Evolutionary conservation across 495 filamentous ascomycete species (phyloP).

Genomic region (Pseudotulostoma volvatum): DNA sequence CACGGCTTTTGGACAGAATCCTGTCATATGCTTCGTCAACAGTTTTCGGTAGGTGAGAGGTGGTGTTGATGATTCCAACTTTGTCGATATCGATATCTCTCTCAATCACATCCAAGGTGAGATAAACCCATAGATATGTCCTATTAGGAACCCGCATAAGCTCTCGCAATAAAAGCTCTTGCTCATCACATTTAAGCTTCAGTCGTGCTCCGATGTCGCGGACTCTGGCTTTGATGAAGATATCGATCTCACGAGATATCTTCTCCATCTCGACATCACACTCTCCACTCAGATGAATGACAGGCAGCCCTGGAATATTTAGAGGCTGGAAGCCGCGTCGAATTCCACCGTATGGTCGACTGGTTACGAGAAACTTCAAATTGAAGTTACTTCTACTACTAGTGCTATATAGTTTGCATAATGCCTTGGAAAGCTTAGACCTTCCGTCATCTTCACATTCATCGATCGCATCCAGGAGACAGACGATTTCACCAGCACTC

Average conservation of each 20-base stretch:
- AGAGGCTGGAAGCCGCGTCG: constrained; percentile 9
- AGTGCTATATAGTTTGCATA: constrained; percentile 1
- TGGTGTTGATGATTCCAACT: constrained; percentile 6
- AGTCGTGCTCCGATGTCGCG: constrained; percentile 7
- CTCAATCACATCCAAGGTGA: constrained; percentile 12
- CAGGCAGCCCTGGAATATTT: constrained; percentile 4
- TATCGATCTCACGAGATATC: constrained; percentile 22
- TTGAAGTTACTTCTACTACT: constrained; percentile 4
- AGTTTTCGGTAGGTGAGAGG: constrained; percentile 8
- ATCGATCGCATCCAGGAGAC: too few species aligned
- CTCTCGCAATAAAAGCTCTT: constrained; percentile 13
- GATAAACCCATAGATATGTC: constrained; percentile 25
- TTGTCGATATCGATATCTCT: constrained; percentile 9
- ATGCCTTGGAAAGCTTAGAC: too few species aligned
- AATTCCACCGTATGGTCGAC: constrained; percentile 18
- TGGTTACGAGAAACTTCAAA: constrained; percentile 25
- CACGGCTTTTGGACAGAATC: constrained; percentile 11
- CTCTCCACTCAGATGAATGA: constrained; percentile 17
- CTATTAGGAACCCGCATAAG: constrained; percentile 17
- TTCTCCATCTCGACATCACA: constrained; percentile 15
- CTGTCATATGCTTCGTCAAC: constrained; percentile 16
- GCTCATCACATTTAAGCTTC: constrained; percentile 5
- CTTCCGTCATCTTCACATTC: too few species aligned
- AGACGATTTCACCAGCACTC: too few species aligned
- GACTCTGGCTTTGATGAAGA: constrained; percentile 20